Conservation (phyloP, 2,329 filamentous ascomycete genomes). For the Aspergillus tanneri region DNA sequence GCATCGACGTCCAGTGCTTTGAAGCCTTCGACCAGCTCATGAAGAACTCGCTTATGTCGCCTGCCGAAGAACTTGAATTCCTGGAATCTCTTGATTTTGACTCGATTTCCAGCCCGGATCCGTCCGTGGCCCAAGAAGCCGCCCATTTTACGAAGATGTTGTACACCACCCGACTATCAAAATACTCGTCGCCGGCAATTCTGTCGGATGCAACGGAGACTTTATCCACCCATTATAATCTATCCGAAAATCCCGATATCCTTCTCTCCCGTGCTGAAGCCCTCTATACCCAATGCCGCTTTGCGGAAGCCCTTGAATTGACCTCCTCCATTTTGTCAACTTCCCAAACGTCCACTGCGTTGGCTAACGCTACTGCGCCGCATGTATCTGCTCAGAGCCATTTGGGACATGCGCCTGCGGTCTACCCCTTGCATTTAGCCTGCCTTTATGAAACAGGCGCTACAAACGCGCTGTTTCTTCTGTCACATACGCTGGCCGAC, state of each 20-base stretch:
- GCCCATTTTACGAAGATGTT: slow-evolving; percentile 93
- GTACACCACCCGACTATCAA: slow-evolving; percentile 91
- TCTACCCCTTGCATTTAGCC: slow-evolving; percentile 88
- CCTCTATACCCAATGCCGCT: slow-evolving; percentile 91
- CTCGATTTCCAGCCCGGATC: slow-evolving; percentile 67
- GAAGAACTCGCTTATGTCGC: slow-evolving; percentile 88
- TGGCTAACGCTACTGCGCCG: slow-evolving; percentile 26
- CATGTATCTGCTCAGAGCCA: slow-evolving; percentile 35
- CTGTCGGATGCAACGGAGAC: slow-evolving; percentile 86
- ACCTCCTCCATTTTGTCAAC: slow-evolving; percentile 78
- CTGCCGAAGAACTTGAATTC: slow-evolving; percentile 86
- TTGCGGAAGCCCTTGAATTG: slow-evolving; percentile 78
- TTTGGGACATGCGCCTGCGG: slow-evolving; percentile 49
- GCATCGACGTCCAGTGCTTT: slow-evolving; percentile 96
- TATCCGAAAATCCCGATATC: slow-evolving; percentile 82
- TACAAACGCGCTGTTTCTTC: slow-evolving; percentile 85
- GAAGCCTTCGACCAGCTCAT: slow-evolving; percentile 98
- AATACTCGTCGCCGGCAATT: slow-evolving; percentile 82
- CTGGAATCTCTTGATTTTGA: slow-evolving; percentile 89
- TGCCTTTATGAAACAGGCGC: slow-evolving; percentile 83
- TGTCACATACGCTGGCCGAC: slow-evolving; percentile 90
- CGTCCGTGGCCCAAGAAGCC: slow-evolving; percentile 74
- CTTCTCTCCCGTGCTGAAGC: slow-evolving; percentile 86
- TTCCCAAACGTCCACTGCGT: slow-evolving; percentile 79
- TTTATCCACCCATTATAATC: slow-evolving; percentile 88